Conservation (phyloP, 805 yeast species). For the Suhomyces prunicola region DNA sequence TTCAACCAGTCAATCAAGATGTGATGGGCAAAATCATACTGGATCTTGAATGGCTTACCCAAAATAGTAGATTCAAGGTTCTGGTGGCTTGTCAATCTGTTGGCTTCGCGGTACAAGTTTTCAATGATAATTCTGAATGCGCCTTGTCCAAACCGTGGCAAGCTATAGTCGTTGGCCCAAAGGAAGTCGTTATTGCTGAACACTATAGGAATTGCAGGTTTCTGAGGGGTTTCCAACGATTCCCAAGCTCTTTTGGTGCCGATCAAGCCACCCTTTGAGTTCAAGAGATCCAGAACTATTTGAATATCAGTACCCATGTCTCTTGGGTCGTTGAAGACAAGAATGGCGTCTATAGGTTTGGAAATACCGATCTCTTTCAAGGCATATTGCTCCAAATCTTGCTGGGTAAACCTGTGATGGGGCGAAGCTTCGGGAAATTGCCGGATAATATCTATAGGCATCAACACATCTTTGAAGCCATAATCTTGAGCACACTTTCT, state of each 20-base stretch:
- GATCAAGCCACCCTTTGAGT: constrained; percentile 57
- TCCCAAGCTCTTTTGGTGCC: constrained; percentile 52
- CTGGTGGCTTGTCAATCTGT: constrained; percentile 35
- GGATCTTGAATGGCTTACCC: constrained; percentile 79
- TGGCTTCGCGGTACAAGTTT: constrained; percentile 52
- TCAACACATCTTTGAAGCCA: constrained; percentile 74
- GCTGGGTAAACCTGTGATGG: constrained; percentile 51
- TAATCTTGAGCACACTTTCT: constrained; percentile 69
- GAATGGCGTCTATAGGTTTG: constrained; percentile 64
- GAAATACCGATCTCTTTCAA: constrained; percentile 20
- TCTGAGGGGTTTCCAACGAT: constrained; percentile 12
- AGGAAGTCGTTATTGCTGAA: constrained; percentile 81
- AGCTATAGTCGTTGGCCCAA: constrained; percentile 80
- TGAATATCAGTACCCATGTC: constrained; percentile 86
- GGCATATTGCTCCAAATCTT: constrained; percentile 44
- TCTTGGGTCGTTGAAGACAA: constrained; percentile 86
- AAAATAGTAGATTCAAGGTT: constrained; percentile 45
- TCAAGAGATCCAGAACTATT: constrained; percentile 66
- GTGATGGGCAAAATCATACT: constrained; percentile 81
- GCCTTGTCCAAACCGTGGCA: constrained; percentile 90
- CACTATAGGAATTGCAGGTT: constrained; percentile 65
- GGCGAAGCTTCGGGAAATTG: constrained; percentile 65
- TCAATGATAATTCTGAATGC: constrained; percentile 69
- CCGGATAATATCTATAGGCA: constrained; percentile 67
- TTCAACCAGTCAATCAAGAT: constrained; percentile 56